Conservation (phyloP, 2,329 filamentous ascomycete genomes). For the Alternaria conjuncta region DNA sequence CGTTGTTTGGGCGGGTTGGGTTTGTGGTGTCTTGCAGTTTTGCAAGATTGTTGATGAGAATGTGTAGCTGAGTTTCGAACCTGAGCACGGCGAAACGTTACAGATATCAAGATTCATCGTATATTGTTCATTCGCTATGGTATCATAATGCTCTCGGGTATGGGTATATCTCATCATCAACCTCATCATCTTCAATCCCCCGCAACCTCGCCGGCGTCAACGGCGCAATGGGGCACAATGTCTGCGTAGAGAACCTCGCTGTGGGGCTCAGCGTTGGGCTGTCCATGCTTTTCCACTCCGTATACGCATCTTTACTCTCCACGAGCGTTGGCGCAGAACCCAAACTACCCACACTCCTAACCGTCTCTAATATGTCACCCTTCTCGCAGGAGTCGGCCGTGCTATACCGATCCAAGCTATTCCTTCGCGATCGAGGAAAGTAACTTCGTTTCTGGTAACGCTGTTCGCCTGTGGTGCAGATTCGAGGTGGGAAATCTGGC, state of each 20-base stretch:
- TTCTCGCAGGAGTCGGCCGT: constrained; percentile 40
- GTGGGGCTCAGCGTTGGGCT: constrained; percentile 32
- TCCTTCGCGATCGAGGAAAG: constrained; percentile 35
- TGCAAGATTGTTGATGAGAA: background rate
- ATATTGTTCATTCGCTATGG: constrained; percentile 12
- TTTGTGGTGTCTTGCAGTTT: background rate
- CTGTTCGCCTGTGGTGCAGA: constrained; percentile 29
- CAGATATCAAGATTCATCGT: background rate
- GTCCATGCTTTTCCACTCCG: constrained; percentile 31
- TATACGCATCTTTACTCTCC: constrained; percentile 30
- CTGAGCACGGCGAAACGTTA: background rate
- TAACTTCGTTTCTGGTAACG: constrained; percentile 29
- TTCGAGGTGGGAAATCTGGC: constrained; percentile 27
- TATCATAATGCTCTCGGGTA: constrained; percentile 20
- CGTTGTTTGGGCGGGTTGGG: background rate
- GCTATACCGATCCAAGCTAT: constrained; percentile 39
- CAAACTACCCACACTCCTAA: constrained; percentile 41
- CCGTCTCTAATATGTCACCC: constrained; percentile 40
- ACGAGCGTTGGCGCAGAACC: constrained; percentile 43
- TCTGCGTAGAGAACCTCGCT: constrained; percentile 33
- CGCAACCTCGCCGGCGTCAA: constrained; percentile 36
- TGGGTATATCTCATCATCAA: constrained; percentile 37
- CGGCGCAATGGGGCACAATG: constrained; percentile 38
- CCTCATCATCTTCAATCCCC: constrained; percentile 29
- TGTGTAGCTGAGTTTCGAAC: background rate